A percentile compares a stretch with the other conserved stretches of the same genome.
These are phyloP conservation scores for Pterulicium gracile DNA, from an alignment of 1,284 basidiomycete species.

Conservation along the genomic window DNA sequence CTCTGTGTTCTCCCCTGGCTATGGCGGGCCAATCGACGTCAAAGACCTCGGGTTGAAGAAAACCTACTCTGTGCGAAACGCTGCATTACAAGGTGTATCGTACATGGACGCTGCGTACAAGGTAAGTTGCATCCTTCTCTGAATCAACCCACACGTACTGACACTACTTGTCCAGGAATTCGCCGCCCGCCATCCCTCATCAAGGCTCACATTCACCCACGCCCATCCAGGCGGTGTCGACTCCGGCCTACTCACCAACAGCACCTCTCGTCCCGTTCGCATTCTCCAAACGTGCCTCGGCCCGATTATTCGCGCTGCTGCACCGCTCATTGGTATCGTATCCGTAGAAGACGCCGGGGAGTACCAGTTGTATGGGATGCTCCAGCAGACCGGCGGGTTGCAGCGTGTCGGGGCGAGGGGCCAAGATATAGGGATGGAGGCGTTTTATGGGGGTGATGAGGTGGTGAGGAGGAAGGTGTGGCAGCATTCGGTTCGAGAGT, in stretches of 20 bases:
- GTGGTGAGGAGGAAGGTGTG: too few relatives aligned
- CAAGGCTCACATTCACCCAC: not conserved
- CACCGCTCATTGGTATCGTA: too few relatives aligned
- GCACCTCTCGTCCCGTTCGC: not conserved
- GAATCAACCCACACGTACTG: not conserved
- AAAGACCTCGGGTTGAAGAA: slow-evolving; percentile 13
- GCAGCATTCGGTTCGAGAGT: too few relatives aligned
- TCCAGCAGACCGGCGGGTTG: too few relatives aligned
- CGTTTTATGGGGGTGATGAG: too few relatives aligned
- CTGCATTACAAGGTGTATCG: not conserved
- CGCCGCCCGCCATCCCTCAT: not conserved
- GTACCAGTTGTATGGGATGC: too few relatives aligned
- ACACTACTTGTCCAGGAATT: not conserved
- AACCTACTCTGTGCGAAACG: slow-evolving; percentile 5
- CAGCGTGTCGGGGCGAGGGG: too few relatives aligned
- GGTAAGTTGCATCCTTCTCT: not conserved
- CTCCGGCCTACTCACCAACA: not conserved
- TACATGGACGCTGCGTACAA: not conserved
- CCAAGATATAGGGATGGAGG: too few relatives aligned
- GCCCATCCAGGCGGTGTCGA: not conserved
- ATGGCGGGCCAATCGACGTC: slow-evolving; percentile 10
- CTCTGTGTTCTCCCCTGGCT: slow-evolving; percentile 10
- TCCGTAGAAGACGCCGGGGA: too few relatives aligned
- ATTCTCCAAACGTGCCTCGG: too few relatives aligned
- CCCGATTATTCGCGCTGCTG: too few relatives aligned